phyloP scores from a whole-genome alignment of 139 green algal genomes.

The Spirogloea muscicola region DNA sequence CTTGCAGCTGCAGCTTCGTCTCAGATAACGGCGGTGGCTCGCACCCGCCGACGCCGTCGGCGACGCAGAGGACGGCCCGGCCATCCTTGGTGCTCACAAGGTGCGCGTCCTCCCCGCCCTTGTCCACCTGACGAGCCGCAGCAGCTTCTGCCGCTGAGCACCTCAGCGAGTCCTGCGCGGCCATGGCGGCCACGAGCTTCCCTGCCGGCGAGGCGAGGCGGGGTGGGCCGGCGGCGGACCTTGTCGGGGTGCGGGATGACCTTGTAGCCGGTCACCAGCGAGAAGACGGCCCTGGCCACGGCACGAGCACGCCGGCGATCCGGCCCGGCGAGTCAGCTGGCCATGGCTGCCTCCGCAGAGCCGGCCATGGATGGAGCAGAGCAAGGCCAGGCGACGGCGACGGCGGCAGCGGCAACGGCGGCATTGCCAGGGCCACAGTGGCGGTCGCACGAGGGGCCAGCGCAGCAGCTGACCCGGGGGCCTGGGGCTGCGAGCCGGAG shows the following conservation, averaged over 20 bases:
- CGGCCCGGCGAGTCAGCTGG: too few species aligned
- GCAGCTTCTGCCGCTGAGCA: not conserved
- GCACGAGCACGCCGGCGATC: too few species aligned
- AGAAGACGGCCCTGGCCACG: not conserved
- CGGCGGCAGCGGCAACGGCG: too few species aligned
- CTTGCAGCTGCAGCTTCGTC: not conserved
- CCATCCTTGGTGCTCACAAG: conserved; percentile 6
- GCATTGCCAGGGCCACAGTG: too few species aligned
- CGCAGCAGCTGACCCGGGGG: too few species aligned
- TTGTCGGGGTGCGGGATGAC: conserved; percentile 23
- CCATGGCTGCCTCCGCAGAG: too few species aligned
- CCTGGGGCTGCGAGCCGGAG: too few species aligned
- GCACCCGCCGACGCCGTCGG: conserved; percentile 32
- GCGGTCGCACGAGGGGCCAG: too few species aligned
- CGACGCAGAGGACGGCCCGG: conserved; percentile 7
- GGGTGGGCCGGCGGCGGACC: not conserved
- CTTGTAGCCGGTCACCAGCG: conserved; percentile 1
- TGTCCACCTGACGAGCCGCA: conserved; percentile 28
- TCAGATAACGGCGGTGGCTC: not conserved
- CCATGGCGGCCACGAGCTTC: not conserved
- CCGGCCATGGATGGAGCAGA: too few species aligned
- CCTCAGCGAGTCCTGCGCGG: not conserved
- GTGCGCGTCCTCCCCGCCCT: conserved; percentile 37
- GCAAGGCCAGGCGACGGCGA: too few species aligned
- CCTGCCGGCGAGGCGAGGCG: not conserved